Evolutionary conservation across 768 basidiomycete genomes (phyloP), one percentile per base, ranked within the genome.

Genomic region (Collybiopsis luxurians): DNA sequence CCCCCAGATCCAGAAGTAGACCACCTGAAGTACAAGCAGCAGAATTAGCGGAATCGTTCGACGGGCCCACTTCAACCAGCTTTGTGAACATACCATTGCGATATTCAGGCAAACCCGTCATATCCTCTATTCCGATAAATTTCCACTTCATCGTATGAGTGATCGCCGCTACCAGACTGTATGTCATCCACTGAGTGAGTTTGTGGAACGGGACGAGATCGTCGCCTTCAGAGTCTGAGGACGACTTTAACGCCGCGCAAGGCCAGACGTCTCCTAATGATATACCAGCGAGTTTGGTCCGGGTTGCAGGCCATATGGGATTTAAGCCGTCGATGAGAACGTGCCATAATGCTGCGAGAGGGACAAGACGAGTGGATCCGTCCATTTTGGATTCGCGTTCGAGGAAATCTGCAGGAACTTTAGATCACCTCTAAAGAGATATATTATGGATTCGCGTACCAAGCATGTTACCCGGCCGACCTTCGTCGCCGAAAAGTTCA

Each of bases 21-120:
- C 96, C 96, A 23, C 95, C 92, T 92, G 19, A 26, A 24, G 23
- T 21, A 17, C 5, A 21, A 40, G 19, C 26, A 24, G 23, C 36
- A 17, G 15, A 21, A 40, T 53, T 12, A 11, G 28, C 19, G 10
- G 10, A 19, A 42, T 13, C 24, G 13, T 42, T 19, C 10, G 19
- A 15, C 4, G 15, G 34, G 31, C 13, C 10, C 10, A 10, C 15
- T 6, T 19, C 19, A 15, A 26, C 11, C 2, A 19, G 26, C 13
- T 11, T n/a, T n/a, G n/a, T n/a, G n/a, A n/a, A 12, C 53, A 13
- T 34, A 54, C 93, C 96, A 61, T 97, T 97, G 42, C 95, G 84
- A 71, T 98, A 98, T 72, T 98, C 95, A 0, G 96, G 95, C 30
- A 98, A 71, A 2, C 96, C 96, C 0, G 95, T 97, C 82, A 95